Base-by-base conservation (phyloP, 495 filamentous ascomycete genomes). In the Penicillium egyptiacum region DNA sequence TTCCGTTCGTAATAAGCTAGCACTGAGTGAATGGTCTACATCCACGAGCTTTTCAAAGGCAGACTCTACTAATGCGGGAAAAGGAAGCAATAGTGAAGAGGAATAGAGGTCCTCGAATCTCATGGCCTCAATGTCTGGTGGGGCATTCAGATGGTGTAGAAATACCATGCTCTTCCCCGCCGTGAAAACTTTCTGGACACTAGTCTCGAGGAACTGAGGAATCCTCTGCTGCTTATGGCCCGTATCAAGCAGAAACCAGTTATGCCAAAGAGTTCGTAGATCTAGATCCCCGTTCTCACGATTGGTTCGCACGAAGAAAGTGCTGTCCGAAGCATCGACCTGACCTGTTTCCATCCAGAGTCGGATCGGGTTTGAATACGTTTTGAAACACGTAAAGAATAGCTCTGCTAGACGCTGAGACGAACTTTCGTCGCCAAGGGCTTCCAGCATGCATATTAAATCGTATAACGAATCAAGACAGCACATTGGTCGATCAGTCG, bases 101-200 rank as follows among this genome's bases (percentile, higher is more conserved):
- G 71, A 67, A 61, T 79, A 85, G 14, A 87, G 75, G n/a, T 75
- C 77, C 5, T 79, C 72, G 54, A 88, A 83, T 20, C 80, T 75
- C 41, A 90, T 66, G 12, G 60, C 72, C 56, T 61, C 48, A 22
- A 57, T 45, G 17, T 65, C 58, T 9, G 64, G 64, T 4, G 55
- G 45, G 11, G 63, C 62, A 33, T 75, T 71, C 49, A 90, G 79
- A 31, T 85, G 81, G 31, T 85, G 87, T 19, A 96, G 71, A 48
- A 98, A 88, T 2, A 94, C 84, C 57, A 91, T 86, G 62, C 86
- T 94, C 67, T 97, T 96, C 0, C 94, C 93, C 5, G 89, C 86
- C 0, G 84, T 90, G 55, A 96, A 91, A 23, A 96, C 88, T 56
- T 83, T 88, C 12, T 75, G 68, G 2, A 83, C 83, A 1, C 85